These are phyloP conservation scores for Apiospora pterosperma DNA, from an alignment of 2,329 filamentous ascomycete species.

Conservation along the genomic window DNA sequence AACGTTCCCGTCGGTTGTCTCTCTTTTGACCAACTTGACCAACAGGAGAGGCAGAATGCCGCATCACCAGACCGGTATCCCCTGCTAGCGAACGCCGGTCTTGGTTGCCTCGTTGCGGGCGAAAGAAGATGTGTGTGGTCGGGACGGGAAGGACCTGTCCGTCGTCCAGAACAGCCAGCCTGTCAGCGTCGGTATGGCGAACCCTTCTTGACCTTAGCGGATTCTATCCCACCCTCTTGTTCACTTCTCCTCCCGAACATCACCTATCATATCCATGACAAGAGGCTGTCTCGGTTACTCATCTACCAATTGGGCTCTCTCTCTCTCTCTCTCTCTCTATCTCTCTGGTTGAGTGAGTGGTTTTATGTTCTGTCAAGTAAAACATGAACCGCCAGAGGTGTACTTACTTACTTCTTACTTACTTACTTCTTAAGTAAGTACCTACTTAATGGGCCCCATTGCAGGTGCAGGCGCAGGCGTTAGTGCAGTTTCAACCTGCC, in stretches of 20 bases:
- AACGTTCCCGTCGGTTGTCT: neutral
- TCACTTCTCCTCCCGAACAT: neutral
- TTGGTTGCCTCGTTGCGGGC: neutral
- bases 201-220: no score
- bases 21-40: neutral
- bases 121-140: neutral
- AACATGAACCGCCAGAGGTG: no score
- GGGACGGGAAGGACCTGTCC: neutral
- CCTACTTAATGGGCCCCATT: neutral
- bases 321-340: no score
- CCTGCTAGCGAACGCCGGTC: neutral
- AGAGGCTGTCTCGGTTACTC: no score
- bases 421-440: no score
- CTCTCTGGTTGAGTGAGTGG: no score
- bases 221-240: neutral
- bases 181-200: neutral
- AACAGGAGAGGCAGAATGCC: neutral
- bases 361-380: no score
- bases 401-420: no score
- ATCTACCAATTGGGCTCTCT: no score
- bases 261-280: slow-evolving; percentile 2
- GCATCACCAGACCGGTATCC: neutral
- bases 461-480: neutral
- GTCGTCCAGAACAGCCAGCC: neutral
- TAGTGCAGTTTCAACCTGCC: neutral